Percentiles rank a stretch among this genome's conserved stretches.
Evolutionary conservation across 2,329 filamentous ascomycete genomes (phyloP).

Genomic region (Lecanicillium sp.): DNA sequence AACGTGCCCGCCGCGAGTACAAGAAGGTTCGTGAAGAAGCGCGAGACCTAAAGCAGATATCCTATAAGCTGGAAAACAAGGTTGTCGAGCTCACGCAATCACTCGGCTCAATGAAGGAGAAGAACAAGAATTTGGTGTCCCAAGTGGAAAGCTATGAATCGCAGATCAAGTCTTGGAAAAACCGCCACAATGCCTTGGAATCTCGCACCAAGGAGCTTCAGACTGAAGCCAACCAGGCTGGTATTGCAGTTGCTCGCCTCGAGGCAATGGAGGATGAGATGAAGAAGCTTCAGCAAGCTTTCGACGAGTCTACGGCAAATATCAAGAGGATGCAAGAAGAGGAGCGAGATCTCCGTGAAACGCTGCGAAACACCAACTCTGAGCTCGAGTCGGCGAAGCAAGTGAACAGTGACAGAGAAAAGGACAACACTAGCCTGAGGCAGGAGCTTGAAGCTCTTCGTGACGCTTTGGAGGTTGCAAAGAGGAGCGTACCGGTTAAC

Average conservation of each 20-base stretch:
- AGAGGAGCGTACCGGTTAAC: slow-evolving; percentile 67
- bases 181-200: slow-evolving; percentile 82
- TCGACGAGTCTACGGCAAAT: slow-evolving; percentile 83
- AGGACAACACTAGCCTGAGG: slow-evolving; percentile 75
- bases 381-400: slow-evolving; percentile 76
- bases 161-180: slow-evolving; percentile 95
- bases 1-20: slow-evolving; percentile 71
- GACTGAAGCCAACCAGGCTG: slow-evolving; percentile 93
- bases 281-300: slow-evolving; percentile 79
- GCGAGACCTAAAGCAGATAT: slow-evolving; percentile 97
- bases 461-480: slow-evolving; percentile 85
- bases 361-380: slow-evolving; percentile 66
- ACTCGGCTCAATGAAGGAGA: slow-evolving; percentile 81
- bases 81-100: slow-evolving; percentile 96
- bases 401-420: slow-evolving; percentile 68
- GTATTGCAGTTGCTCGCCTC: slow-evolving; percentile 85
- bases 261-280: slow-evolving; percentile 93
- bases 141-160: slow-evolving; percentile 95
- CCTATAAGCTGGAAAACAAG: slow-evolving; percentile 99
- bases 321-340: slow-evolving; percentile 94
- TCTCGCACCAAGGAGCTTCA: slow-evolving; percentile 88
- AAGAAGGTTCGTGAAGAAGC: slow-evolving; percentile 91
- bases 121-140: slow-evolving; percentile 82
- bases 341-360: slow-evolving; percentile 77
- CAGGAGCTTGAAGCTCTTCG: slow-evolving; percentile 86